Evolutionary conservation across 2,329 filamentous ascomycete genomes (phyloP), one percentile per base, ranked within the genome.

Genomic region (Ophiostoma pallidulum): DNA sequence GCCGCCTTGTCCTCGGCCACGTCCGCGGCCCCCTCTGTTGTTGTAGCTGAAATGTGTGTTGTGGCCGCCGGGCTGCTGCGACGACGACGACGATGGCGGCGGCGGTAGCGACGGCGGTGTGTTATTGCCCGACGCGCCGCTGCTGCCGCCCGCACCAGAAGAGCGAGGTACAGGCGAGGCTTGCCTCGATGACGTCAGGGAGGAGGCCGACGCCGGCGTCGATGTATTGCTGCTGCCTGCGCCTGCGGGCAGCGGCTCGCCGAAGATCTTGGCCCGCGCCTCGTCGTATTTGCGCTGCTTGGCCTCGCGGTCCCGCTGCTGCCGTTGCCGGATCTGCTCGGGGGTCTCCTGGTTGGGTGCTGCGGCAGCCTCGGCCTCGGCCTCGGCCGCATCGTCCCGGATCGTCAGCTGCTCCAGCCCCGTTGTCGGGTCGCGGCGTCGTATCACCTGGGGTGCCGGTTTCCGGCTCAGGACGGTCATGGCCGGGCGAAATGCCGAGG

Each of bases 251-350:
- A 46, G 22, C 8, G 52, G 43, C 52, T 53, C 79, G 18, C 89
- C 89, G 64, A 96, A 91, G 47, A 96, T 82, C 62, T 89, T 84
- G 57, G 91, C 87, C 26, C 91, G 77, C 6, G 82, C 86, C 67
- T 95, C 89, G 52, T 94, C 86, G 62, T 96, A 96, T 51, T 85
- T 84, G 48, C 81, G 81, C 68, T 94, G 86, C 69, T 92, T 95
- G 67, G 94, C 89, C 60, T 94, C 89, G 9, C 81, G 77, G 57
- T 94, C 87, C 41, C 77, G 75, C 61, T 88, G 80, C 45, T 90
- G 86, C 59, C 84, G 84, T 20, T 80, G 77, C 52, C 85, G 80
- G 29, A 89, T 77, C 67, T 95, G 84, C 57, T 91, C 86, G 4
- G 83, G 77, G 0, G 79, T 84, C 37, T 79, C 76, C 56, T 80